Conservation (phyloP, 345 rosid species). For the Camelina hispida region DNA sequence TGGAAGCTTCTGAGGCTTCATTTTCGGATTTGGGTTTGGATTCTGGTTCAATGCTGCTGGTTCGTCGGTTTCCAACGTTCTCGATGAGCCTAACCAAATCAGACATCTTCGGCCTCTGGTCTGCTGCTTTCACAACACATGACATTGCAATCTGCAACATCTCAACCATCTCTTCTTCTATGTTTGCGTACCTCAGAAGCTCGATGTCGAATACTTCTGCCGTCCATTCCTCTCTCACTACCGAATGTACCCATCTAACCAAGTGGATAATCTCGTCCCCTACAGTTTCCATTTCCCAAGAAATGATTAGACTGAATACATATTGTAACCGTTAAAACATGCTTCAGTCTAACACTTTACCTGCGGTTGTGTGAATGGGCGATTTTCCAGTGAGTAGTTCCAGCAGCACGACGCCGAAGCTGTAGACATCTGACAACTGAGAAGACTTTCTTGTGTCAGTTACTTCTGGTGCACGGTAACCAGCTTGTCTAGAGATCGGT, state of each 20-base stretch:
- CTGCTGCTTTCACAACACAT: constrained; percentile 79
- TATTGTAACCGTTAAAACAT: too few species aligned
- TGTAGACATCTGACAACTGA: constrained; percentile 88
- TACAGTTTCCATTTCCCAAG: constrained; percentile 50
- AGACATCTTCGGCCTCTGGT: constrained; percentile 84
- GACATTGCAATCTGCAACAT: constrained; percentile 97
- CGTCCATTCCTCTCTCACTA: constrained; percentile 98
- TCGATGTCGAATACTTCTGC: constrained; percentile 97
- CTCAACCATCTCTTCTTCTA: constrained; percentile 98
- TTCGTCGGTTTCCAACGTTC: constrained; percentile 52
- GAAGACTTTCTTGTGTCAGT: constrained; percentile 90
- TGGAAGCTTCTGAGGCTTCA: constrained; percentile 58
- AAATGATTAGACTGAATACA: constrained; percentile 34
- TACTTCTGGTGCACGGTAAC: constrained; percentile 94
- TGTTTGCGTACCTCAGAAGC: constrained; percentile 84
- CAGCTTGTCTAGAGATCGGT: constrained; percentile 87
- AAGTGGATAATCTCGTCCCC: constrained; percentile 90
- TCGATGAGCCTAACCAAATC: constrained; percentile 82
- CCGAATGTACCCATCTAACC: constrained; percentile 98
- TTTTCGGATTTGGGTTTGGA: constrained; percentile 53
- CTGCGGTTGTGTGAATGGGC: constrained; percentile 75
- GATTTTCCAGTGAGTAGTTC: constrained; percentile 96
- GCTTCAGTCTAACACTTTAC: neutral
- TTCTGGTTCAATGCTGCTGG: constrained; percentile 28
- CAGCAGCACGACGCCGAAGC: constrained; percentile 92